These are phyloP conservation scores for Angomonas ambiguus DNA, from an alignment of 208 protist genomes.

Conservation along the genomic window DNA sequence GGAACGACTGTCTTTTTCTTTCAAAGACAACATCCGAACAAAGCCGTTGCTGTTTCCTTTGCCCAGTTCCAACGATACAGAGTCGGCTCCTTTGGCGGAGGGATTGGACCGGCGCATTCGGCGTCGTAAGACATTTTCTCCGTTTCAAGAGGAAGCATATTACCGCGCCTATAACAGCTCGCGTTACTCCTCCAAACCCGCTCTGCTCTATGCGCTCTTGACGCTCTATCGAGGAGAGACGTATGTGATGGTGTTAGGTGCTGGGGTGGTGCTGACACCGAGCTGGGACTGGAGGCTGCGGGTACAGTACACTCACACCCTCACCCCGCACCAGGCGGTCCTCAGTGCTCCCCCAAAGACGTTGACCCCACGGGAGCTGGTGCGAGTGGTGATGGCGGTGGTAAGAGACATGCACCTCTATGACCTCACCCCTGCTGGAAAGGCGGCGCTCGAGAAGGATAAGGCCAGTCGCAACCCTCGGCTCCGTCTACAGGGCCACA, in stretches of 20 bases:
- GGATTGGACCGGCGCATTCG: background rate
- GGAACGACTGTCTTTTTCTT: slow-evolving; percentile 24
- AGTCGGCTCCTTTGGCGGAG: background rate
- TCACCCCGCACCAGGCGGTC: slow-evolving; percentile 3
- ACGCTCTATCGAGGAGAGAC: slow-evolving; percentile 39
- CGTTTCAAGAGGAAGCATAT: background rate
- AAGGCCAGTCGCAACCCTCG: background rate
- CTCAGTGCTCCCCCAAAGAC: background rate
- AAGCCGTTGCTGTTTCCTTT: slow-evolving; percentile 16
- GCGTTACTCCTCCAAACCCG: background rate
- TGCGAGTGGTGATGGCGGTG: background rate
- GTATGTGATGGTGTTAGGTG: slow-evolving; percentile 28
- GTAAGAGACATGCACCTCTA: background rate
- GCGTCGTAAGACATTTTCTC: background rate
- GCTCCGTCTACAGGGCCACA: background rate
- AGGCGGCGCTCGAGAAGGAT: background rate
- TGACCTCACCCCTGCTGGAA: background rate
- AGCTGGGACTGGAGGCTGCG: slow-evolving; percentile 27
- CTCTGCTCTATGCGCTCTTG: slow-evolving; percentile 12
- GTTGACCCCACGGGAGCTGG: background rate
- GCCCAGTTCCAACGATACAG: background rate
- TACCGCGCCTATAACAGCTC: background rate
- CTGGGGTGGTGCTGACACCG: slow-evolving; percentile 17
- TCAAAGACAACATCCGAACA: slow-evolving; percentile 29
- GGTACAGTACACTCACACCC: slow-evolving; percentile 21